phyloP scores from a whole-genome alignment of 495 filamentous ascomycete species.

The Trichocladium uniseriatum region DNA sequence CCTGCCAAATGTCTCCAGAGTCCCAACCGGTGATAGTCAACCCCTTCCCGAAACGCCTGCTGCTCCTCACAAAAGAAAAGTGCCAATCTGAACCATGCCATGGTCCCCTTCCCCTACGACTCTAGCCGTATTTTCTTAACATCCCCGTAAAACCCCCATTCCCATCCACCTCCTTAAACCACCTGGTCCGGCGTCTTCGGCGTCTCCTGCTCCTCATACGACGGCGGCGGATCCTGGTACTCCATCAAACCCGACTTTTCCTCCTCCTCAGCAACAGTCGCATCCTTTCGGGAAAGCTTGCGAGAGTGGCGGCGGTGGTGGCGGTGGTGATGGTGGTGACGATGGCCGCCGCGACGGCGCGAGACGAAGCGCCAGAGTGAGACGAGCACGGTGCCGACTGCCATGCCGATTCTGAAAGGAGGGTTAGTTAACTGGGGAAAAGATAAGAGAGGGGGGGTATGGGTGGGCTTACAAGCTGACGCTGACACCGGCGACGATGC shows the following conservation, averaged over 20 bases:
- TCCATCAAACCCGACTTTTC: conserved; percentile 39
- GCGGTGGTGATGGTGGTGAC: background rate
- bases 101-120: no score
- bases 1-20: background rate
- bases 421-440: background rate
- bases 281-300: conserved; percentile 25
- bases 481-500: conserved; percentile 44
- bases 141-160: no score
- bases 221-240: conserved; percentile 31
- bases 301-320: conserved; percentile 22
- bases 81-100: no score
- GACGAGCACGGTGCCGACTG: conserved; percentile 39
- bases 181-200: conserved; percentile 9
- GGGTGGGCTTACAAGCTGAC: conserved; percentile 45
- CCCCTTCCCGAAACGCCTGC: no score
- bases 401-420: conserved; percentile 43
- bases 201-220: conserved; percentile 25
- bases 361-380: conserved; percentile 35
- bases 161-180: no score
- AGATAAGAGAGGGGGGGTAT: no score
- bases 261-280: conserved; percentile 20
- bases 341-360: conserved; percentile 17
- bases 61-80: no score
- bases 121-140: no score
- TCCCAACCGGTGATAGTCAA: background rate